Percentiles rank a stretch among this genome's conserved stretches.
Evolutionary conservation across 306 rosid species (phyloP).

Genomic region (Myrica gale): DNA sequence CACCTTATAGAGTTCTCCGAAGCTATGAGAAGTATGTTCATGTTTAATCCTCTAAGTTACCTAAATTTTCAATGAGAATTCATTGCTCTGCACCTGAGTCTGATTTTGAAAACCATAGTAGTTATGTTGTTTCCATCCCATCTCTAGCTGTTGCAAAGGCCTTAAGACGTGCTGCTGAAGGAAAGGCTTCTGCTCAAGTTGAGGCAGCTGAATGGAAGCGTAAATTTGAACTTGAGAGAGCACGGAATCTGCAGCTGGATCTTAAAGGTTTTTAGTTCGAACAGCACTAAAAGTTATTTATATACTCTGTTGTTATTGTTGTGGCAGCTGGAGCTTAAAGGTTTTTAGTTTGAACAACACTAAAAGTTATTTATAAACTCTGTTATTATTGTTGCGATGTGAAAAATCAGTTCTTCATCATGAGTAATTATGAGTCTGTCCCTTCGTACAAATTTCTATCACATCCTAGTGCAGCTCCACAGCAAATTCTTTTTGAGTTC

Average conservation of each 20-base stretch:
- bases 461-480: background rate
- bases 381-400: too few relatives aligned
- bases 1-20: conserved; percentile 97
- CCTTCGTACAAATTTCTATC: background rate
- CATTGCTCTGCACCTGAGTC: conserved; percentile 33
- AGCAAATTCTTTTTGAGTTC: background rate
- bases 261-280: conserved; percentile 47
- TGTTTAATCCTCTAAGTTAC: conserved; percentile 34
- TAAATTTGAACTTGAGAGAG: conserved; percentile 84
- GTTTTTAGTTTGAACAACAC: too few relatives aligned
- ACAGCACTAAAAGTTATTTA: conserved; percentile 13
- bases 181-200: conserved; percentile 89
- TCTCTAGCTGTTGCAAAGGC: conserved; percentile 90
- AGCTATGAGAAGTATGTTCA: conserved; percentile 80
- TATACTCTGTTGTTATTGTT: background rate
- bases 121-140: conserved; percentile 39
- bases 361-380: too few relatives aligned
- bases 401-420: too few relatives aligned
- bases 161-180: conserved; percentile 83
- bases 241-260: conserved; percentile 58
- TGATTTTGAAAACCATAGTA: conserved; percentile 31
- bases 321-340: too few relatives aligned
- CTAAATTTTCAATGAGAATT: conserved; percentile 15
- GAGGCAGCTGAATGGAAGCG: conserved; percentile 99
- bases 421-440: background rate